phyloP scores from a whole-genome alignment of 306 rosid species.

The Adenanthera pavonina region DNA sequence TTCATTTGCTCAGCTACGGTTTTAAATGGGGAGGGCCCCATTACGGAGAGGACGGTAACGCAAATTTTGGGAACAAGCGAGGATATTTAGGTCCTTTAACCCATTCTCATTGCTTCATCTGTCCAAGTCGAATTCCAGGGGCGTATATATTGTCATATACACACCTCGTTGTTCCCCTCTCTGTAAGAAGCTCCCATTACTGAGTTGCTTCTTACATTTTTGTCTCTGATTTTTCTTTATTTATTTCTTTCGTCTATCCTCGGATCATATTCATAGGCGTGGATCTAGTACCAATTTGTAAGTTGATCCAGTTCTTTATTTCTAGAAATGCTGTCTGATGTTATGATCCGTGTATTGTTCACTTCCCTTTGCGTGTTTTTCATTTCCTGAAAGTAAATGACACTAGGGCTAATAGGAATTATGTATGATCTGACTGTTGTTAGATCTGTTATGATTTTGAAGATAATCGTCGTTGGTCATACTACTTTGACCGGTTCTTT shows the following conservation, averaged over 20 bases:
- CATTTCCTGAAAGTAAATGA: conserved; percentile 7
- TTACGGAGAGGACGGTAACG: background rate
- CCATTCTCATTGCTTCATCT: conserved; percentile 9
- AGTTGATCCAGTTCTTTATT: conserved; percentile 25
- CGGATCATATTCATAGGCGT: background rate
- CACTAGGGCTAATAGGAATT: conserved; percentile 32
- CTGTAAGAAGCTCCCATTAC: conserved; percentile 32
- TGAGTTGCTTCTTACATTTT: conserved; percentile 29
- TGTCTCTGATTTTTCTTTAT: conserved; percentile 21
- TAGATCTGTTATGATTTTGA: conserved; percentile 54
- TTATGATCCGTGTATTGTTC: conserved; percentile 17
- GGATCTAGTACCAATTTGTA: conserved; percentile 36
- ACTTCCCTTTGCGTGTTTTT: background rate
- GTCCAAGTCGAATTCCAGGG: background rate
- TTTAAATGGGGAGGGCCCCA: background rate
- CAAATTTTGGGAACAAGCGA: background rate
- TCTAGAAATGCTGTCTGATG: background rate
- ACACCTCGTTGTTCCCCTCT: background rate
- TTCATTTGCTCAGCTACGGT: too few relatives aligned
- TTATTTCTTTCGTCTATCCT: background rate
- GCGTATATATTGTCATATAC: background rate
- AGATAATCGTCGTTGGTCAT: background rate
- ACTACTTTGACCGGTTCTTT: conserved; percentile 34
- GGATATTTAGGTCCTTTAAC: conserved; percentile 23
- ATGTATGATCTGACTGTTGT: conserved; percentile 44